Evolutionary conservation across 208 protist species (phyloP).

Genomic region (Leishmania tropica): DNA sequence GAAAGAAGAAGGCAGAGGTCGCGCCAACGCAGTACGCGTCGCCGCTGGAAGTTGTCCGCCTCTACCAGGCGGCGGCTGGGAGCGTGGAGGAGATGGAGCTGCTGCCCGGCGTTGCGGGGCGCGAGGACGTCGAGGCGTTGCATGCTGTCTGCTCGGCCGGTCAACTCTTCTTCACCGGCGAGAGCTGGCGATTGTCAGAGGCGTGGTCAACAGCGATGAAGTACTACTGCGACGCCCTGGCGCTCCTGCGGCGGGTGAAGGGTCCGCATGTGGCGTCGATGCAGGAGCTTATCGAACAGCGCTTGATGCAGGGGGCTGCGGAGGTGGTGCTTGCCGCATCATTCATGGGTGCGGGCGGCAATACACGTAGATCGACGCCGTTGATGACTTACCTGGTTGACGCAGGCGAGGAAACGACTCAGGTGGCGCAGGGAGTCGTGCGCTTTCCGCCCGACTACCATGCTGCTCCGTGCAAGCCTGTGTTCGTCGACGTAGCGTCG

Average conservation of each 20-base stretch:
- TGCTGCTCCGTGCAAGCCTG: constrained; percentile 77
- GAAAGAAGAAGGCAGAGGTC: constrained; percentile 49
- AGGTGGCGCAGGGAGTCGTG: constrained; percentile 62
- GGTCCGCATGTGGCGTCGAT: constrained; percentile 34
- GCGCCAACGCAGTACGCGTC: constrained; percentile 73
- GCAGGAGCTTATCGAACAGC: constrained; percentile 44
- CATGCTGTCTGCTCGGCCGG: constrained; percentile 56
- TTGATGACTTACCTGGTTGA: constrained; percentile 41
- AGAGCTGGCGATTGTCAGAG: constrained; percentile 66
- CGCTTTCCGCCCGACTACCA: constrained; percentile 86
- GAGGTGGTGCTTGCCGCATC: constrained; percentile 36
- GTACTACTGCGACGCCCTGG: constrained; percentile 61
- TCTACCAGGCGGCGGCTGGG: constrained; percentile 73
- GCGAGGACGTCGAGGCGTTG: constrained; percentile 55
- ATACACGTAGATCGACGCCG: not conserved
- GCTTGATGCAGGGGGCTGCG: constrained; percentile 40
- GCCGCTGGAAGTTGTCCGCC: constrained; percentile 81
- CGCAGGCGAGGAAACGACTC: constrained; percentile 32
- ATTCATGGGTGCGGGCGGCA: not conserved
- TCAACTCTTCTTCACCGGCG: constrained; percentile 67
- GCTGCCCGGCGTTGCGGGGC: constrained; percentile 72
- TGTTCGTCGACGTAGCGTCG: constrained; percentile 85
- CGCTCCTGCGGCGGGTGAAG: constrained; percentile 30
- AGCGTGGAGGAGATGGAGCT: constrained; percentile 79
- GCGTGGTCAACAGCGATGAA: constrained; percentile 13